phyloP scores from a whole-genome alignment of 2,329 filamentous ascomycete species.

The Nigrospora sphaerica region DNA sequence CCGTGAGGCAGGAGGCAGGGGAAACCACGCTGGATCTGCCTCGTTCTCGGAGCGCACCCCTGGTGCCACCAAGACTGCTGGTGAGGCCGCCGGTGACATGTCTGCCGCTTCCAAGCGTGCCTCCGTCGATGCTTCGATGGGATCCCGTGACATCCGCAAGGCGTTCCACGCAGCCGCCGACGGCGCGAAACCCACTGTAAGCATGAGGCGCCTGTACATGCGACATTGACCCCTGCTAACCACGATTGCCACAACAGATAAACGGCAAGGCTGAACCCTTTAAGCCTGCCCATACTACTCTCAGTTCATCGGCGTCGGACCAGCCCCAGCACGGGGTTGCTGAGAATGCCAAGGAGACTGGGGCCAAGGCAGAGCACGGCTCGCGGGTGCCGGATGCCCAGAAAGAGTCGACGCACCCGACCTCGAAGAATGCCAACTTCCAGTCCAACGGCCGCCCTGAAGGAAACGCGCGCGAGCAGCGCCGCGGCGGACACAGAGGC shows the following conservation, averaged over 20 bases:
- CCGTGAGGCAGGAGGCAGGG: conserved; percentile 15
- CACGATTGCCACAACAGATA: conserved; percentile 1
- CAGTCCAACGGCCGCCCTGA: conserved; percentile 21
- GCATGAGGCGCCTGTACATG: not conserved
- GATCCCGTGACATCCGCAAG: conserved; percentile 40
- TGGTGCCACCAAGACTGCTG: not conserved
- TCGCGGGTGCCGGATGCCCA: not conserved
- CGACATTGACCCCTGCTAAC: not conserved
- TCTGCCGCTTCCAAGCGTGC: conserved; percentile 30
- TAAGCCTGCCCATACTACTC: not conserved
- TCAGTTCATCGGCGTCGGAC: not conserved
- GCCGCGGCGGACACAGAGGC: conserved; percentile 37
- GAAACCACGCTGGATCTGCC: conserved; percentile 9
- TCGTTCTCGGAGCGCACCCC: not conserved
- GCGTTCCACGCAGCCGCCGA: conserved; percentile 24
- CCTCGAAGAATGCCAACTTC: conserved; percentile 1
- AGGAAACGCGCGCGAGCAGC: conserved; percentile 28
- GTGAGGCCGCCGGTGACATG: not conserved
- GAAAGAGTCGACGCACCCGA: not conserved
- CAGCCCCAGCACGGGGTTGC: not conserved
- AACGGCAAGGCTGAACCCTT: conserved; percentile 2
- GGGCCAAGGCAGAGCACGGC: not conserved
- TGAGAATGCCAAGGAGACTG: not conserved
- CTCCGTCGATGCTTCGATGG: conserved; percentile 29
- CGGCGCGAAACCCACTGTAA: conserved; percentile 31